These are phyloP conservation scores for Vaccinium corymbosum DNA, from an alignment of 148 eudicot species.

Conservation along the genomic window DNA sequence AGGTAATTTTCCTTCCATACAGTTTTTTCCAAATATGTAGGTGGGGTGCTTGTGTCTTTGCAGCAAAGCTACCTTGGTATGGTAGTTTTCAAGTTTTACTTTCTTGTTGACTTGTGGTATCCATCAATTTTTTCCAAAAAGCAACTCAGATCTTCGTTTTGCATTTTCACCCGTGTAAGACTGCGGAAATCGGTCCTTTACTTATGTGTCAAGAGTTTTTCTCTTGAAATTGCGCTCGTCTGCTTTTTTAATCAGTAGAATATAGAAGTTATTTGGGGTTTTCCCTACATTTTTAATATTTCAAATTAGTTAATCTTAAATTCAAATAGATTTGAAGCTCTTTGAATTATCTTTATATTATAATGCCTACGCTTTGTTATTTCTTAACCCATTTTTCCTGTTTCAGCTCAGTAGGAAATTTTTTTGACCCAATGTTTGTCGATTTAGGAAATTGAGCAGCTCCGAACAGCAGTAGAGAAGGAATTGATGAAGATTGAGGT, in stretches of 20 bases:
- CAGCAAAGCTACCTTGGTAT: background rate
- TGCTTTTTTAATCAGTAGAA: background rate
- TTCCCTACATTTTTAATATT: background rate
- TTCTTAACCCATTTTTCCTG: background rate
- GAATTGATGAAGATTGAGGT: slow-evolving; percentile 80
- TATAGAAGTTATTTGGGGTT: background rate
- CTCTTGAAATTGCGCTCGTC: background rate
- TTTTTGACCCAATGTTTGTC: background rate
- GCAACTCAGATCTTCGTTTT: background rate
- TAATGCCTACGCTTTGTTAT: background rate
- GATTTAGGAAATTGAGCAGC: slow-evolving; percentile 74
- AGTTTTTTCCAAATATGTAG: slow-evolving; percentile 11
- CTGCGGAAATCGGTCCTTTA: background rate
- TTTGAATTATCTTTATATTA: slow-evolving; percentile 3
- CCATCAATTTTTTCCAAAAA: background rate
- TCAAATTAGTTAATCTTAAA: background rate
- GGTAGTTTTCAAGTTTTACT: background rate
- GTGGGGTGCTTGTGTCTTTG: background rate
- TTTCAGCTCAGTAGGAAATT: background rate
- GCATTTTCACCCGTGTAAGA: background rate
- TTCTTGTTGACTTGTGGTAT: background rate
- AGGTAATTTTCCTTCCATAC: slow-evolving; percentile 38
- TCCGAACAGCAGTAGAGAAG: slow-evolving; percentile 60
- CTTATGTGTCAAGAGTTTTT: background rate
- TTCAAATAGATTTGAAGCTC: background rate